Evolutionary conservation across 345 rosid genomes (phyloP), one percentile per base, ranked within the genome.

Genomic region (Dipteronia dyeriana): DNA sequence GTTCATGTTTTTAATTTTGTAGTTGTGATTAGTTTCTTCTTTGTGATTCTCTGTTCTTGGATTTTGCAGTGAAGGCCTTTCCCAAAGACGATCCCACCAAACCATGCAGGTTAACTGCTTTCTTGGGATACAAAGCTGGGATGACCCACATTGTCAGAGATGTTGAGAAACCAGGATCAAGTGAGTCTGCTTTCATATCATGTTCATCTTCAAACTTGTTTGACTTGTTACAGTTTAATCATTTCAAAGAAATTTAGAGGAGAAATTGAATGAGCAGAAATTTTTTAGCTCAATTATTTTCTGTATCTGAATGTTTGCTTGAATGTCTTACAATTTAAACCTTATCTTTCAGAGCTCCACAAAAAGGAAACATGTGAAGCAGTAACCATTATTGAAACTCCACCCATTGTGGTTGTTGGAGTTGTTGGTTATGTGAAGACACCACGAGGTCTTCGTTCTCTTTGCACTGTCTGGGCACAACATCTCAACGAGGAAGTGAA

Each of bases 131-230:
- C 74, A 95, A 95, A 84, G 97, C 99, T 76, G 98, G 99, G 49
- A 95, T 95, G 97, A 95, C 97, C 23, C 99, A 95, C 76, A 90
- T 95, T 81, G 97, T 95, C 16, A 88, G 99, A 80, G 98, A 95
- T 6, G 99, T 95, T 1, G 99, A 93, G 23, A 95, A 93, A 31
- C 99, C 97, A 64, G 99, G 98, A 75, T 93, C 98, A 78, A 95
- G 95, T 91, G 38, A 41, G 92, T 59, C 45, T 25, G 67, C n/a
- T 7, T 49, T 59, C 23, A 56, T 7, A n/a, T 39, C 20, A 1
- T 13, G 31, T n/a, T 31, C 4, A 19, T 71, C 64, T 56, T 57
- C 63, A 3, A n/a, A 20, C 31, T 59, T 39, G 38, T 1, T 20
- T 12, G 60, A 9, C 13, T 17, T 5, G 19, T 61, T 20, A 49